Percentiles rank a stretch among this genome's conserved stretches.
These are phyloP conservation scores for Allomyces macrogynus DNA, from an alignment of 192 early-diverging fungal genomes.

Conservation along the genomic window DNA sequence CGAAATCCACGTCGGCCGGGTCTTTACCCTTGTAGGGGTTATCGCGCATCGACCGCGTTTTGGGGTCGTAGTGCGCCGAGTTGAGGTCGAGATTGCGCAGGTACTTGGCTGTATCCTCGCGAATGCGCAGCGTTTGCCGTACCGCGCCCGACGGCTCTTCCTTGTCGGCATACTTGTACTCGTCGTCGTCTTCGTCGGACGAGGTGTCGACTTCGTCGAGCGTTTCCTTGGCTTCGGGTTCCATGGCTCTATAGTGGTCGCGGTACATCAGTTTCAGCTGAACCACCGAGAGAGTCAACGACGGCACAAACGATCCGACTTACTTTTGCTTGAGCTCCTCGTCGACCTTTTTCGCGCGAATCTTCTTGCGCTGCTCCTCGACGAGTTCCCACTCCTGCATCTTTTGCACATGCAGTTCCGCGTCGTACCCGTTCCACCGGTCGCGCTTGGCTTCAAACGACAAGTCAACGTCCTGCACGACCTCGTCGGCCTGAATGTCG, in stretches of 20 bases:
- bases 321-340: constrained; percentile 13
- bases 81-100: constrained; percentile 84
- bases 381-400: constrained; percentile 68
- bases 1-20: constrained; percentile 26
- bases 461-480: constrained; percentile 47
- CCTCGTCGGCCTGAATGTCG: constrained; percentile 62
- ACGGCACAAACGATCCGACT: neutral
- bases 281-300: too few relatives aligned
- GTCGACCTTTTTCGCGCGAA: constrained; percentile 56
- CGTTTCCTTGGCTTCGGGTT: constrained; percentile 15
- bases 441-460: constrained; percentile 92
- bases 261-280: too few relatives aligned
- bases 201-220: constrained; percentile 5
- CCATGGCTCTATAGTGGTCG: too few relatives aligned
- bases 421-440: constrained; percentile 95
- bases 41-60: constrained; percentile 96
- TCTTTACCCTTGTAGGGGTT: constrained; percentile 64
- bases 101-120: constrained; percentile 99
- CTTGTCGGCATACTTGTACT: constrained; percentile 73
- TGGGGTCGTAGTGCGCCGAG: constrained; percentile 96
- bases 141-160: constrained; percentile 71
- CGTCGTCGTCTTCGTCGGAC: constrained; percentile 54
- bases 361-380: constrained; percentile 64
- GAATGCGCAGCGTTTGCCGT: constrained; percentile 83
- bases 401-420: constrained; percentile 52